These are phyloP conservation scores for Rhizopogon vesiculosus DNA, from an alignment of 768 basidiomycete species.

Conservation along the genomic window DNA sequence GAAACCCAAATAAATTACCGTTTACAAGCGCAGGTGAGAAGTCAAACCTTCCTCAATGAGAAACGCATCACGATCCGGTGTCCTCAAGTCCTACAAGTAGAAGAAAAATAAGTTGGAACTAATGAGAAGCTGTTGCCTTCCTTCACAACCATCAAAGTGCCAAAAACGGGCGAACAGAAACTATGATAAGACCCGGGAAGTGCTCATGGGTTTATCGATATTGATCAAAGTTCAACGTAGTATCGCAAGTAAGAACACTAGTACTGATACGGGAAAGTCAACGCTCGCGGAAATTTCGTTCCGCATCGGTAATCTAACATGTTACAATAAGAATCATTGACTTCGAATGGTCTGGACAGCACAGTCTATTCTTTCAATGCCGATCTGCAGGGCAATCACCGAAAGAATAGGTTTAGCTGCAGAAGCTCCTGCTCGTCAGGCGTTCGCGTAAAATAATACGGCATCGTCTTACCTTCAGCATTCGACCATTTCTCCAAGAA, in stretches of 20 bases:
- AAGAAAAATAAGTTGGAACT: no score
- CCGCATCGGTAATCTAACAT: not conserved
- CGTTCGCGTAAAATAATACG: not conserved
- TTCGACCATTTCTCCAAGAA: conserved; percentile 32
- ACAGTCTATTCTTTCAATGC: conserved; percentile 44
- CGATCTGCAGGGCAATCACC: conserved; percentile 42
- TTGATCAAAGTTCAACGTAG: no score
- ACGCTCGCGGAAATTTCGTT: not conserved
- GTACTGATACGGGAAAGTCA: not conserved
- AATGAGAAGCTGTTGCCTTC: no score
- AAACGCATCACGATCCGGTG: no score
- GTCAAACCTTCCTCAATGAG: no score
- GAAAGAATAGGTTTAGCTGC: conserved; percentile 17
- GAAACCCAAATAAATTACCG: no score
- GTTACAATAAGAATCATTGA: not conserved
- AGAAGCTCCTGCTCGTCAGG: not conserved
- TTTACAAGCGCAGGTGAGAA: no score
- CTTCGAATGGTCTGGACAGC: conserved; percentile 24
- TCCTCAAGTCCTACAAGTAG: no score
- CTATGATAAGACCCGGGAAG: no score
- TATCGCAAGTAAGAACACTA: not conserved
- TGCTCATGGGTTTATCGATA: no score
- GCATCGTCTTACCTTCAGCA: conserved; percentile 21
- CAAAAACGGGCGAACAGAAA: no score
- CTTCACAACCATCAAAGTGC: no score